phyloP scores from a whole-genome alignment of 2,329 filamentous ascomycete species.

The Arachnomyces sp. region DNA sequence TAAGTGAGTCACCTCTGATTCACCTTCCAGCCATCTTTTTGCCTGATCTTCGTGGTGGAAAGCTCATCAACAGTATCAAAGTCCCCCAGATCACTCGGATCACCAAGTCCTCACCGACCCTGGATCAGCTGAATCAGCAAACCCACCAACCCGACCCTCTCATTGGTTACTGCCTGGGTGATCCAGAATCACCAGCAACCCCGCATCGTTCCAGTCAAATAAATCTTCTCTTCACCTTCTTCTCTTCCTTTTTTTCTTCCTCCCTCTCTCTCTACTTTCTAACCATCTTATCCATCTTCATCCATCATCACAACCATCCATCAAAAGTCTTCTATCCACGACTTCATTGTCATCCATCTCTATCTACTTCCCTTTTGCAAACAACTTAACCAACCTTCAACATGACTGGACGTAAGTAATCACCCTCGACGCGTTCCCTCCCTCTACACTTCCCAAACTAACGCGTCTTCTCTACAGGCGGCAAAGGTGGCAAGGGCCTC shows the following conservation, averaged over 20 bases:
- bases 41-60: constrained; percentile 4
- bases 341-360: constrained; percentile 17
- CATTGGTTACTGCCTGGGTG: background rate
- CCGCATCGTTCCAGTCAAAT: constrained; percentile 5
- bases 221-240: background rate
- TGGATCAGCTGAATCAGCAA: constrained; percentile 8
- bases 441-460: constrained; percentile 27
- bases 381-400: constrained; percentile 32
- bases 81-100: constrained; percentile 15
- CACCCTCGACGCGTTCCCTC: constrained; percentile 5
- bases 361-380: constrained; percentile 18
- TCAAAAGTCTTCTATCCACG: constrained; percentile 13
- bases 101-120: constrained; percentile 19
- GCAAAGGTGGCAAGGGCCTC: constrained; percentile 95
- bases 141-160: constrained; percentile 2
- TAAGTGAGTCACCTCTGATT: no score
- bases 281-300: constrained; percentile 16
- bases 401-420: constrained; percentile 52
- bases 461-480: constrained; percentile 53
- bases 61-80: constrained; percentile 14
- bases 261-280: constrained; percentile 12
- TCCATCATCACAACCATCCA: constrained; percentile 9
- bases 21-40: no score
- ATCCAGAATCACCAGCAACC: constrained; percentile 18
- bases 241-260: constrained; percentile 17